Evolutionary conservation across 2,329 filamentous ascomycete genomes (phyloP).

Genomic region (Aspergillus novoparasiticus): DNA sequence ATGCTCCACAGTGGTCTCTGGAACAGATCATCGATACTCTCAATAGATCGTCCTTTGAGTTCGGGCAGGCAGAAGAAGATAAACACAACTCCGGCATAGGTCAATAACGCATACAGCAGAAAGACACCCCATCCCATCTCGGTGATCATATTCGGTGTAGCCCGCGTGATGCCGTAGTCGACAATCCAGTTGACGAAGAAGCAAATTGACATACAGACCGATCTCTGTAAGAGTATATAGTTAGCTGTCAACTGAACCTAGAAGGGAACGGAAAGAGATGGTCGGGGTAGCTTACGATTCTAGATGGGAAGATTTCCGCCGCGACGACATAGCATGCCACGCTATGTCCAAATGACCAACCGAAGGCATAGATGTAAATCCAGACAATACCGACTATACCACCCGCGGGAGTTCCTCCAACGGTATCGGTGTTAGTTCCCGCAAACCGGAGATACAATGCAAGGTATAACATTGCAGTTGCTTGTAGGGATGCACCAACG

Average conservation of each 20-base stretch:
- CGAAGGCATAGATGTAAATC: background rate
- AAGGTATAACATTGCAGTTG: background rate
- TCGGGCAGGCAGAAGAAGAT: background rate
- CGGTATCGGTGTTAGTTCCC: background rate
- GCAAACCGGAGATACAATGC: background rate
- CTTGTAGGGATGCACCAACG: background rate
- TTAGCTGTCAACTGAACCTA: no score
- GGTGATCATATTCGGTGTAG: background rate
- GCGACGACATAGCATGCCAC: background rate
- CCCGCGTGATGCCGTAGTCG: background rate
- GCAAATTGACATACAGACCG: background rate
- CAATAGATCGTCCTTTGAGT: background rate
- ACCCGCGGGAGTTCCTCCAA: background rate
- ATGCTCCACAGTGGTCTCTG: background rate
- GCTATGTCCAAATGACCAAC: background rate
- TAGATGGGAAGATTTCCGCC: background rate
- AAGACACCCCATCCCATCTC: background rate
- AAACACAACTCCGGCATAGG: background rate
- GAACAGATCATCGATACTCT: background rate
- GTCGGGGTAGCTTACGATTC: background rate
- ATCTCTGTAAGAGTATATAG: background rate
- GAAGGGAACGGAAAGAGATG: rapidly evolving
- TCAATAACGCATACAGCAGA: background rate
- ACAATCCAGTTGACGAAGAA: background rate
- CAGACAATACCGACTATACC: background rate